Percentiles rank a stretch among this genome's conserved stretches.
These are phyloP conservation scores for Leishmania aethiopica DNA, from an alignment of 208 protist species.

Conservation along the genomic window DNA sequence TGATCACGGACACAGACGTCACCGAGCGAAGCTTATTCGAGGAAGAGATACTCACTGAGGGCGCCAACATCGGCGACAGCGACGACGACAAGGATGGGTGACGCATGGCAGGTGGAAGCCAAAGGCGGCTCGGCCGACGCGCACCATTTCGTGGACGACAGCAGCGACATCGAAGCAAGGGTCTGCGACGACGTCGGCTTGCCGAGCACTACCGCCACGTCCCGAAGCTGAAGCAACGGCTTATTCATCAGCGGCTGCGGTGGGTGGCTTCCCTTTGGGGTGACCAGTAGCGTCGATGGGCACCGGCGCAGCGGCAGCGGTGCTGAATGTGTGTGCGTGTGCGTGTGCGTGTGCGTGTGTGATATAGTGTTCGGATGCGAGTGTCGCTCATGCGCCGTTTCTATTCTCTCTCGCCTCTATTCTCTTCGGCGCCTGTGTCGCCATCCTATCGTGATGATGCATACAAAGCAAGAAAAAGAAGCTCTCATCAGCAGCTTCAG, in stretches of 20 bases:
- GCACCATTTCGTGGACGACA: constrained; percentile 2
- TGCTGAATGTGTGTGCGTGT: neutral
- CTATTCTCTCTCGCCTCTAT: neutral
- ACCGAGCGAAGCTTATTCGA: too few species aligned
- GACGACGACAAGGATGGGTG: neutral
- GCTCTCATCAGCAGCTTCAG: constrained; percentile 1
- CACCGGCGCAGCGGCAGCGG: neutral
- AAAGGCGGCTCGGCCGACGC: neutral
- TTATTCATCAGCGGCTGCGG: constrained; percentile 18
- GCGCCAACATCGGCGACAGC: too few species aligned
- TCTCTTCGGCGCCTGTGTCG: neutral
- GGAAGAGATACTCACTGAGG: too few species aligned
- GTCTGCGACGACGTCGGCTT: constrained; percentile 8
- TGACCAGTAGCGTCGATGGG: neutral
- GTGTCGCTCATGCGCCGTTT: neutral
- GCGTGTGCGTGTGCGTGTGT: neutral
- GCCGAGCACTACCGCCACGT: constrained; percentile 20
- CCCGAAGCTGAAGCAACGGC: constrained; percentile 17
- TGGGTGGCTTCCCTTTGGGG: neutral
- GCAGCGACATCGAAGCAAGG: neutral
- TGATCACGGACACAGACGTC: too few species aligned
- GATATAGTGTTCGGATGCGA: neutral
- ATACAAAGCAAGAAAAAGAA: neutral
- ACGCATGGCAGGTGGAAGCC: neutral
- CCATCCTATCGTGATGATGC: neutral